phyloP scores from a whole-genome alignment of 306 rosid species.

The Prunus mira region DNA sequence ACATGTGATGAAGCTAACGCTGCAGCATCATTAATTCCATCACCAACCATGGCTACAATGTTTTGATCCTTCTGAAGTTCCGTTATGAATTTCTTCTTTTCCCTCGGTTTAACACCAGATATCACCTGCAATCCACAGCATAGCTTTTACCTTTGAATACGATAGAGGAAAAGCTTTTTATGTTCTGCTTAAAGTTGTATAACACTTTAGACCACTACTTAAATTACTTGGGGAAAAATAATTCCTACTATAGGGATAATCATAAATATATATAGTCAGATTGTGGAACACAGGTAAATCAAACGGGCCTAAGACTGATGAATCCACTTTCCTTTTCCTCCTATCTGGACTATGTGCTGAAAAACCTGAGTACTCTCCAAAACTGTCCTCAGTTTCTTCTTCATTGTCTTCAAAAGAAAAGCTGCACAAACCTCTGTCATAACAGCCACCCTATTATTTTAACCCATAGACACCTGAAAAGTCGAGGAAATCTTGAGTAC shows the following conservation, averaged over 20 bases:
- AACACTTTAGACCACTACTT: not conserved
- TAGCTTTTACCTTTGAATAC: not conserved
- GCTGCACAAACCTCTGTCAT: too few relatives aligned
- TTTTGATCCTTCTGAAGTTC: conserved; percentile 60
- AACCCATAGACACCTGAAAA: too few relatives aligned
- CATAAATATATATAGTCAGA: not conserved
- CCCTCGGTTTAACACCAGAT: conserved; percentile 81
- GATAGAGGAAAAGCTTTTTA: not conserved
- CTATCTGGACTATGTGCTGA: too few relatives aligned
- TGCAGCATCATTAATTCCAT: conserved; percentile 97
- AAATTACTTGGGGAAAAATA: not conserved
- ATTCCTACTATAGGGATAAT: not conserved
- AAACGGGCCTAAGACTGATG: not conserved
- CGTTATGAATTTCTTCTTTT: conserved; percentile 68
- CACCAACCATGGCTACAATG: conserved; percentile 94
- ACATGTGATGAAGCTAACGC: conserved; percentile 88
- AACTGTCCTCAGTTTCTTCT: too few relatives aligned
- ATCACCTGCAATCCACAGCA: conserved; percentile 54
- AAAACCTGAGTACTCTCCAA: too few relatives aligned
- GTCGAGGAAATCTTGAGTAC: too few relatives aligned
- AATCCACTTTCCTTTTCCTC: too few relatives aligned
- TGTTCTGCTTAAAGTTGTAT: not conserved
- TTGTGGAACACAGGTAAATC: not conserved
- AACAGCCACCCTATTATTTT: too few relatives aligned
- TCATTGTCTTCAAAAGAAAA: too few relatives aligned